phyloP scores from a whole-genome alignment of 139 green algal species.

The Raphidocelis subcapitata region DNA sequence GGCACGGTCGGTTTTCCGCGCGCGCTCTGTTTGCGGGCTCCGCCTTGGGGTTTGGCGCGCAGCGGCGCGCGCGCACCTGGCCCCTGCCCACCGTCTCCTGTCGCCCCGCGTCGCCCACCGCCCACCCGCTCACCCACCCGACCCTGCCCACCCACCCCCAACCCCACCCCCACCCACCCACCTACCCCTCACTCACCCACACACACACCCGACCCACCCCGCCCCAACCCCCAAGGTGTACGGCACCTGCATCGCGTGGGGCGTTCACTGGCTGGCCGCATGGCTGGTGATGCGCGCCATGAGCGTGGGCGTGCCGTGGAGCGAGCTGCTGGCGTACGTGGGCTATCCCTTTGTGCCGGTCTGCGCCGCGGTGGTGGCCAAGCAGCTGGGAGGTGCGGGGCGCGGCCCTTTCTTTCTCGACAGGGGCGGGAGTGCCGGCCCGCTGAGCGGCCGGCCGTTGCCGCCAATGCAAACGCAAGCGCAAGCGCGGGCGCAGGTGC shows the following conservation, averaged over 20 bases:
- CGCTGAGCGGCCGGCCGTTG: too few relatives aligned
- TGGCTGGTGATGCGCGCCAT: constrained; percentile 60
- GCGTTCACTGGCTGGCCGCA: constrained; percentile 55
- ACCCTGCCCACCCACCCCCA: too few relatives aligned
- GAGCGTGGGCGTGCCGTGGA: constrained; percentile 62
- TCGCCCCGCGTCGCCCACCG: too few relatives aligned
- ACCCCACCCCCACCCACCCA: too few relatives aligned
- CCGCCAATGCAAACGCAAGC: too few relatives aligned
- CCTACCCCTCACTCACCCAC: too few relatives aligned
- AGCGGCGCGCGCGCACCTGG: not conserved
- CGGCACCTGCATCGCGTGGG: constrained; percentile 59
- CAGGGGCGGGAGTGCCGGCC: too few relatives aligned
- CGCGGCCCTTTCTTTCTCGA: not conserved
- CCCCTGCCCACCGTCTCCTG: too few relatives aligned
- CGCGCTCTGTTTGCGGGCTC: not conserved
- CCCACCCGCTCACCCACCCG: too few relatives aligned
- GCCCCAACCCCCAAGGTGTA: constrained; percentile 38
- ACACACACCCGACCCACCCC: too few relatives aligned
- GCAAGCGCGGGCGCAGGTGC: too few relatives aligned
- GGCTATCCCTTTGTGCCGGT: constrained; percentile 80
- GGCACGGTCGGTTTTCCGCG: not conserved
- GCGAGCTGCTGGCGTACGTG: constrained; percentile 85
- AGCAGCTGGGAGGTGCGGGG: not conserved
- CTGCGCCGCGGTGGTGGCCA: constrained; percentile 31
- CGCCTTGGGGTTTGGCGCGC: not conserved